Conservation (phyloP, 176 grass and related monocot species). For the Rhynchospora tenuis region DNA sequence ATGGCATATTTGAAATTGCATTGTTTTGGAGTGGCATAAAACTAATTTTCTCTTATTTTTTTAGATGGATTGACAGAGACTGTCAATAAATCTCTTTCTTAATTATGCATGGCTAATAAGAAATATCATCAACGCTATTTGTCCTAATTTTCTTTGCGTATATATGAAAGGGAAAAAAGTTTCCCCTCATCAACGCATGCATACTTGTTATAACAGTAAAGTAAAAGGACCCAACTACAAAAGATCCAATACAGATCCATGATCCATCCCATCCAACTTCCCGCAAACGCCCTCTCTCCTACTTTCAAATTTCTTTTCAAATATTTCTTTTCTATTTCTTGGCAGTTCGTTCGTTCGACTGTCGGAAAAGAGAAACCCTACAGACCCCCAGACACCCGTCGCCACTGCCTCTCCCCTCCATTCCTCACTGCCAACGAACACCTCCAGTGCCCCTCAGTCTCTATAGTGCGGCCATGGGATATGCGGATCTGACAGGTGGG, state of each 20-base stretch:
- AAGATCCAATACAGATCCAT: background rate
- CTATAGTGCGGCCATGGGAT: slow-evolving; percentile 43
- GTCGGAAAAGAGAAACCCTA: slow-evolving; percentile 22
- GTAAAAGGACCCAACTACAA: background rate
- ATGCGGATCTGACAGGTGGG: slow-evolving; percentile 68
- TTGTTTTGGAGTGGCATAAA: no score
- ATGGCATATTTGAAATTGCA: no score
- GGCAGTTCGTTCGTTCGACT: background rate
- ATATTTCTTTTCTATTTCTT: background rate
- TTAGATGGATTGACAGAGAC: no score
- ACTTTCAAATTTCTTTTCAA: slow-evolving; percentile 20
- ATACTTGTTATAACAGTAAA: background rate
- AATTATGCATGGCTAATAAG: no score
- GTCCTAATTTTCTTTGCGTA: no score
- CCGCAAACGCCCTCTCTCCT: background rate
- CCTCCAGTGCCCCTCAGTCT: background rate
- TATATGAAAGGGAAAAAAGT: no score
- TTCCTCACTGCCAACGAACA: slow-evolving; percentile 19
- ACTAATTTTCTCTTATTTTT: no score
- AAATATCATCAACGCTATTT: no score
- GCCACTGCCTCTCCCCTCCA: background rate
- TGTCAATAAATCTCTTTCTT: no score
- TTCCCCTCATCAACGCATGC: no score
- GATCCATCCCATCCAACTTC: background rate
- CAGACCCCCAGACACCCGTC: background rate